A percentile compares a stretch with the other conserved stretches of the same genome.
phyloP scores from a whole-genome alignment of 2,329 filamentous ascomycete genomes.

The Thermothelomyces thermophilus region DNA sequence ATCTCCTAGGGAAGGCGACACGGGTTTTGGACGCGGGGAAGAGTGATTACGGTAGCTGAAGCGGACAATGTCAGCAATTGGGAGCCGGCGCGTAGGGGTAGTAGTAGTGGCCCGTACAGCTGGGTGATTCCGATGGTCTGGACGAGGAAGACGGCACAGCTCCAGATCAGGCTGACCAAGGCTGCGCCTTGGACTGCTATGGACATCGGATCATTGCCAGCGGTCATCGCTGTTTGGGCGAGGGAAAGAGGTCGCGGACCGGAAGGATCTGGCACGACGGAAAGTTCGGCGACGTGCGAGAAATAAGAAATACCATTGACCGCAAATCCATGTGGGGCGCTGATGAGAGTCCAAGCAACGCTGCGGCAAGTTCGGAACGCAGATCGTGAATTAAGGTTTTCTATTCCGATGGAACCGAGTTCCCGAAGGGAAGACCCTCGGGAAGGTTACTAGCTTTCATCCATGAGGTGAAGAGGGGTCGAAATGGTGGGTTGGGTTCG shows the following conservation, averaged over 20 bases:
- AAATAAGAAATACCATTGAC: conserved; percentile 6
- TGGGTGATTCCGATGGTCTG: conserved; percentile 50
- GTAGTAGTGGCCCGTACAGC: conserved; percentile 38
- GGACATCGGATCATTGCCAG: conserved; percentile 23
- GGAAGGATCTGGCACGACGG: conserved; percentile 4
- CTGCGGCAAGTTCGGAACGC: background rate
- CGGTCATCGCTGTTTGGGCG: conserved; percentile 9
- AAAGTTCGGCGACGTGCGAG: conserved; percentile 8
- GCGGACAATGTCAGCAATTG: conserved; percentile 4
- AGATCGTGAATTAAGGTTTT: background rate
- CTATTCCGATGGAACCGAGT: no score
- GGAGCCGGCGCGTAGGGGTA: background rate
- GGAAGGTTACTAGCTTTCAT: background rate
- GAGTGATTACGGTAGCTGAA: conserved; percentile 50
- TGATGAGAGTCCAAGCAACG: background rate
- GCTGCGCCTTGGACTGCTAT: conserved; percentile 35
- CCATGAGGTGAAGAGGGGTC: background rate
- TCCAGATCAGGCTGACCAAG: conserved; percentile 47
- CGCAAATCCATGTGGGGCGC: conserved; percentile 17
- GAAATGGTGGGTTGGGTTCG: no score
- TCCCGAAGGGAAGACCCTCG: no score
- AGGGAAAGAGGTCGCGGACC: background rate
- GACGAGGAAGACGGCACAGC: conserved; percentile 44
- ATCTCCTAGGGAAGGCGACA: conserved; percentile 44
- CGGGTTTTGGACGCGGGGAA: conserved; percentile 39